Percentiles rank a stretch among this genome's conserved stretches.
Evolutionary conservation across 2,329 filamentous ascomycete genomes (phyloP).

Genomic region (Dendrostoma leiphaemia): DNA sequence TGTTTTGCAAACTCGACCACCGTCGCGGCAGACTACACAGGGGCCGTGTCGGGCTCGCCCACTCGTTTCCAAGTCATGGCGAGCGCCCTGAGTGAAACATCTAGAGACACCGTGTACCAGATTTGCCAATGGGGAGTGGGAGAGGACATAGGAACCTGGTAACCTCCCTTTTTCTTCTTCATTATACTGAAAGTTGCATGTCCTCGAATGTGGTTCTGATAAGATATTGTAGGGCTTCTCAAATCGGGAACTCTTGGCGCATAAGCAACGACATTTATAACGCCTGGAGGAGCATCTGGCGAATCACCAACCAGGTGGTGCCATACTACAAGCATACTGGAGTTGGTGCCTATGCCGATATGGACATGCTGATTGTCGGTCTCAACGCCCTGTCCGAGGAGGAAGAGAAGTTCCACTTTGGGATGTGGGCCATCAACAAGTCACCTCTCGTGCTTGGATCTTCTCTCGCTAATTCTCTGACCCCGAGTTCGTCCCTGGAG

Average conservation of each 20-base stretch:
- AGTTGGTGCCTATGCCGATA: constrained; percentile 47
- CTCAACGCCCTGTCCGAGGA: constrained; percentile 41
- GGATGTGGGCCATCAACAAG: constrained; percentile 51
- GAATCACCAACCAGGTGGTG: constrained; percentile 50
- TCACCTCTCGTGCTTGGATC: constrained; percentile 48
- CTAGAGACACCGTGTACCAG: constrained; percentile 45
- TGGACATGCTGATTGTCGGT: constrained; percentile 53
- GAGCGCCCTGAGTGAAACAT: constrained; percentile 34
- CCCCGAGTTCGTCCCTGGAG: constrained; percentile 37
- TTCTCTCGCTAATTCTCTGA: constrained; percentile 36
- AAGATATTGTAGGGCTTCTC: constrained; percentile 32
- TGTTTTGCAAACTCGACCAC: constrained; percentile 43
- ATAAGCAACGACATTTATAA: constrained; percentile 55
- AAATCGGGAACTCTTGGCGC: constrained; percentile 45
- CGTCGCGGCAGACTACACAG: constrained; percentile 40
- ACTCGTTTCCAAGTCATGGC: constrained; percentile 47
- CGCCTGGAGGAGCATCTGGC: constrained; percentile 48
- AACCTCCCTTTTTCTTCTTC: no score
- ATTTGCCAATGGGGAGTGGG: constrained; percentile 55
- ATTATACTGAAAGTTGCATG: no score
- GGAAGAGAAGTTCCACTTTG: constrained; percentile 52
- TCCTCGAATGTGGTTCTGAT: neutral
- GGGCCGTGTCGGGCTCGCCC: constrained; percentile 36
- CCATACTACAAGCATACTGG: constrained; percentile 43
- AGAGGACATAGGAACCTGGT: constrained; percentile 44